Evolutionary conservation across 192 early-diverging fungal species (phyloP).

Genomic region (Coemansia sp.): DNA sequence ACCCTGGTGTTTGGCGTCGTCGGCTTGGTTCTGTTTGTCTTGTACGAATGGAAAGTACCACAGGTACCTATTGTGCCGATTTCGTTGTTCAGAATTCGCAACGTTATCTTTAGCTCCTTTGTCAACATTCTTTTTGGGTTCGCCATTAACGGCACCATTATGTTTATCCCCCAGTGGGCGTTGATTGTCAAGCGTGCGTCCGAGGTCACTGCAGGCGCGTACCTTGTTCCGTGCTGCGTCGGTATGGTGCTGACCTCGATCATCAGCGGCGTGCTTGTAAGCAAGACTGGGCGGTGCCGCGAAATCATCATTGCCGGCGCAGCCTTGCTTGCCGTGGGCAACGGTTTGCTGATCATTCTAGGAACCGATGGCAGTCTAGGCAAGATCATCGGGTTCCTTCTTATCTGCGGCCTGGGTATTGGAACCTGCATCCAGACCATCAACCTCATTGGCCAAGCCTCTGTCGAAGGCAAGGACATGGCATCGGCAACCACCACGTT

Average conservation of each 20-base stretch:
- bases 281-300: conserved; percentile 59
- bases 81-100: conserved; percentile 30
- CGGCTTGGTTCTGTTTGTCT: conserved; percentile 35
- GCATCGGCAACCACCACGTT: conserved; percentile 64
- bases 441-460: conserved; percentile 68
- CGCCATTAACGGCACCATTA: conserved; percentile 30
- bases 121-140: conserved; percentile 36
- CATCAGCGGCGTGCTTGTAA: conserved; percentile 61
- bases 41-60: conserved; percentile 62
- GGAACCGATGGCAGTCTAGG: conserved; percentile 48
- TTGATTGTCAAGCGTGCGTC: conserved; percentile 34
- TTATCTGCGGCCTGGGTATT: conserved; percentile 71
- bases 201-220: conserved; percentile 25
- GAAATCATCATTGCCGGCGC: conserved; percentile 66
- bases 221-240: conserved; percentile 28
- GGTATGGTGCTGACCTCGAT: conserved; percentile 51
- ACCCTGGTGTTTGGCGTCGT: conserved; percentile 44
- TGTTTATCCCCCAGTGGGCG: conserved; percentile 39
- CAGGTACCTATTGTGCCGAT: conserved; percentile 62
- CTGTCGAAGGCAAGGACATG: conserved; percentile 60
- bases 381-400: conserved; percentile 62
- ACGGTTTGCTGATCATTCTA: conserved; percentile 63
- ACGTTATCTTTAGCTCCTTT: conserved; percentile 18
- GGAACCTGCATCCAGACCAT: conserved; percentile 72
- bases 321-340: conserved; percentile 61